Evolutionary conservation across 176 grass and related monocot species (phyloP).

Genomic region (Oryza coarctata): DNA sequence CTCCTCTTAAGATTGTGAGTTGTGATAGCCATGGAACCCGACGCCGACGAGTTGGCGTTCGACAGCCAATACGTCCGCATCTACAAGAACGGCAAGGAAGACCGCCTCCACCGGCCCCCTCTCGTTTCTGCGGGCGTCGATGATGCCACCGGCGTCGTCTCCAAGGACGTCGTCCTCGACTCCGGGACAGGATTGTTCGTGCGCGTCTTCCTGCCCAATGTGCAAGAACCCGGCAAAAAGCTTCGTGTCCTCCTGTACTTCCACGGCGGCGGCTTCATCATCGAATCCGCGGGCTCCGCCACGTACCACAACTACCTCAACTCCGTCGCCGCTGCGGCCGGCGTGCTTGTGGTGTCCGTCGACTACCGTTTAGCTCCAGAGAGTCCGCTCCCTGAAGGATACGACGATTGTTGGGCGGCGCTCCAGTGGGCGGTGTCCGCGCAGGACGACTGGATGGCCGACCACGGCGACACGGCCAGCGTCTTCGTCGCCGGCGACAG

Average conservation of each 20-base stretch:
- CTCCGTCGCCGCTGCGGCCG: slow-evolving; percentile 30
- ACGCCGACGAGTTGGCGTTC: slow-evolving; percentile 22
- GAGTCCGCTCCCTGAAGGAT: slow-evolving; percentile 52
- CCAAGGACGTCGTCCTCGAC: slow-evolving; percentile 74
- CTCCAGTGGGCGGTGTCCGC: slow-evolving; percentile 46
- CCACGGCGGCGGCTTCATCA: slow-evolving; percentile 45
- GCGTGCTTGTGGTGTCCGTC: slow-evolving; percentile 39
- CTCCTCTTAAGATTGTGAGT: no score
- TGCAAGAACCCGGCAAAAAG: slow-evolving; percentile 15
- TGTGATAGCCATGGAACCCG: not conserved
- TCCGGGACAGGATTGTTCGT: slow-evolving; percentile 30
- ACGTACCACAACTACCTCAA: slow-evolving; percentile 42
- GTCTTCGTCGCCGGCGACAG: slow-evolving; percentile 66
- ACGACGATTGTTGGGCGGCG: slow-evolving; percentile 43
- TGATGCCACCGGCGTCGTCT: slow-evolving; percentile 52
- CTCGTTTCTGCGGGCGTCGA: slow-evolving; percentile 44
- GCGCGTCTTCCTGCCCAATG: slow-evolving; percentile 54
- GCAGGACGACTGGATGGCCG: slow-evolving; percentile 42
- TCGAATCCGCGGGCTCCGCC: slow-evolving; percentile 37
- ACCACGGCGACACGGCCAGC: slow-evolving; percentile 43
- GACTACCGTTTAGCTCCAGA: slow-evolving; percentile 54
- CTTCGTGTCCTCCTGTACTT: slow-evolving; percentile 47
- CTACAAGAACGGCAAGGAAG: slow-evolving; percentile 58
- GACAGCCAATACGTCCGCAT: slow-evolving; percentile 25
- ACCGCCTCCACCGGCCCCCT: slow-evolving; percentile 39